Percentiles rank a stretch among this genome's conserved stretches.
These are phyloP conservation scores for Umbelopsis vinacea DNA, from an alignment of 192 early-diverging fungal genomes.

Conservation along the genomic window DNA sequence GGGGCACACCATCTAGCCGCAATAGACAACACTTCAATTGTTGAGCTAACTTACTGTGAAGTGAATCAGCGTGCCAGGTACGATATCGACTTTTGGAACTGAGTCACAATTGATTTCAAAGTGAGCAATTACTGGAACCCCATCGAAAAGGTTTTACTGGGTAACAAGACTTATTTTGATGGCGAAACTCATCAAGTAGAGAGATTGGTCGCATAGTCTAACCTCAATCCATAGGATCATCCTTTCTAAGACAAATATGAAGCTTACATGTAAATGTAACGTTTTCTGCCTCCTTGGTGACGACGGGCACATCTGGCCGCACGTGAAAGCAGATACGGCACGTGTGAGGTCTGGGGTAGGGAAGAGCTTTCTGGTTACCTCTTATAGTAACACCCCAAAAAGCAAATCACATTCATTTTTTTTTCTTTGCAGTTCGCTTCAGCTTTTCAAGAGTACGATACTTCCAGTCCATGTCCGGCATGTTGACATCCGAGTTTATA, in stretches of 20 bases:
- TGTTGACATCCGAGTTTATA: slow-evolving; percentile 11
- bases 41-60: neutral
- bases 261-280: too few relatives aligned
- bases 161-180: too few relatives aligned
- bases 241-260: too few relatives aligned
- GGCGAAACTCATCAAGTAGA: too few relatives aligned
- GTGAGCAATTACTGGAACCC: too few relatives aligned
- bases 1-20: too few relatives aligned
- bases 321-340: slow-evolving; percentile 2
- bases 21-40: too few relatives aligned
- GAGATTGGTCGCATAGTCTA: too few relatives aligned
- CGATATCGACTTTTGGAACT: neutral
- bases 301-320: neutral
- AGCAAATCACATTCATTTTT: slow-evolving; percentile 5
- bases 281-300: too few relatives aligned
- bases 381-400: slow-evolving; percentile 10
- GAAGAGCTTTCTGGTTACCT: neutral
- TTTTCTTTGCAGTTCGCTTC: neutral
- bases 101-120: too few relatives aligned
- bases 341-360: slow-evolving; percentile 15
- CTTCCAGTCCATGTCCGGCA: neutral
- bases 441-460: neutral
- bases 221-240: too few relatives aligned
- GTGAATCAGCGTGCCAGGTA: neutral
- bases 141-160: too few relatives aligned